These are phyloP conservation scores for Neurospora sp. DNA, from an alignment of 495 filamentous ascomycete genomes.

Conservation along the genomic window DNA sequence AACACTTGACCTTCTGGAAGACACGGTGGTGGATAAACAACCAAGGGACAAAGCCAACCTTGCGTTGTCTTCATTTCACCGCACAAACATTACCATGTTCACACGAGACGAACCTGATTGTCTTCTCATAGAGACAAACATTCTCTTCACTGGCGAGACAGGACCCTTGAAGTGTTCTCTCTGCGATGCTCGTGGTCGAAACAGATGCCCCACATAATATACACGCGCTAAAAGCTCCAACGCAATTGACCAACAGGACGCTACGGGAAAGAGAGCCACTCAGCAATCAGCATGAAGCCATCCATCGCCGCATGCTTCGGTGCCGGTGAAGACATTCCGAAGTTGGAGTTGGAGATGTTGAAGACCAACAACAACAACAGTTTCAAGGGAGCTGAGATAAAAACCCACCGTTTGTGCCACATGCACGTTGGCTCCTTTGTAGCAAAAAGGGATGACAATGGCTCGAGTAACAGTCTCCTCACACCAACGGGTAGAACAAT, in stretches of 20 bases:
- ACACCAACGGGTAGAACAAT: background rate
- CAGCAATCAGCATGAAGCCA: background rate
- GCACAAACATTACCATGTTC: background rate
- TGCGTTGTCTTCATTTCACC: too few species aligned
- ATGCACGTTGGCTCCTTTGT: background rate
- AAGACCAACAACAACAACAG: background rate
- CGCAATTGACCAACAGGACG: background rate
- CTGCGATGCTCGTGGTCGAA: background rate
- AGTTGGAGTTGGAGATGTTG: background rate
- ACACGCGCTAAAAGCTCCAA: background rate
- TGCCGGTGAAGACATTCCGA: background rate
- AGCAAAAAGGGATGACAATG: background rate
- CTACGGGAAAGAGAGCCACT: background rate
- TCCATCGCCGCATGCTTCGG: background rate
- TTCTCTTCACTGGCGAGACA: background rate
- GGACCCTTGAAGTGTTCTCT: background rate
- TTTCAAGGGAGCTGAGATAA: background rate
- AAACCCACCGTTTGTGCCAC: background rate
- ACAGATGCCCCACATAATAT: background rate
- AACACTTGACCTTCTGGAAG: background rate
- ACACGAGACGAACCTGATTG: background rate
- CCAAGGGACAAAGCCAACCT: too few species aligned
- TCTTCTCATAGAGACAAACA: background rate
- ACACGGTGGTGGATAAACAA: background rate
- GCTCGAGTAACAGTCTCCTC: too few species aligned